Conservation (phyloP, 73 alveolate genomes). For the Durusdinium trenchii region DNA sequence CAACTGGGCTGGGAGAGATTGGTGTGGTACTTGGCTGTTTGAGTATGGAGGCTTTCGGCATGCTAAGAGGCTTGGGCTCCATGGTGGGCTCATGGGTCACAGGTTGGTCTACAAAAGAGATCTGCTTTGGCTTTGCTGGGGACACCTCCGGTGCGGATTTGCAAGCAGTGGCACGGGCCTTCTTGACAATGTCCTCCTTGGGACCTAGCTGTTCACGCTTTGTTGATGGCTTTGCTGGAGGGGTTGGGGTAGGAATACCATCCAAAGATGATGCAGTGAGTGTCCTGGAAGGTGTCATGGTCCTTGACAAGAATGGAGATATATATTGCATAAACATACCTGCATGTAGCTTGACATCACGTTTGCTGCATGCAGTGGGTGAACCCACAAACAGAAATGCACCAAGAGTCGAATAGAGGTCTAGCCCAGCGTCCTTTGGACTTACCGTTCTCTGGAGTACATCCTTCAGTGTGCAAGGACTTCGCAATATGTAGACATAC, state of each 20-base stretch:
- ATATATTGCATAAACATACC: no score
- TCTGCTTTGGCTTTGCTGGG: not conserved
- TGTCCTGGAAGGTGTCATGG: not conserved
- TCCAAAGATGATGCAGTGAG: no score
- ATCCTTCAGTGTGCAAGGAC: no score
- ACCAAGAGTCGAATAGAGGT: not conserved
- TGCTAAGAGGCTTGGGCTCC: not conserved
- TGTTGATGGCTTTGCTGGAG: not conserved
- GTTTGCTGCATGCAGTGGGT: no score
- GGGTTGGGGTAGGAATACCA: not conserved
- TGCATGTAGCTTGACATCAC: no score
- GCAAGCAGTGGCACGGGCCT: not conserved
- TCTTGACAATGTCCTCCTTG: not conserved
- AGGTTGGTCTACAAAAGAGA: not conserved
- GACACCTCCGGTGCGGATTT: not conserved
- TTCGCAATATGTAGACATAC: no score
- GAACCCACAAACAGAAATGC: no score
- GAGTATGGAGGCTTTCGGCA: not conserved
- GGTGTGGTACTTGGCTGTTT: not conserved
- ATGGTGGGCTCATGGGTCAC: not conserved
- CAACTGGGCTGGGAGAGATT: not conserved
- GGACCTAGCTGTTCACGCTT: not conserved
- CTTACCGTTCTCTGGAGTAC: no score
- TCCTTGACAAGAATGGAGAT: not conserved
- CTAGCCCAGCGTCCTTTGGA: not conserved